phyloP scores from a whole-genome alignment of 805 yeast species.

The Candida hispaniensis region DNA sequence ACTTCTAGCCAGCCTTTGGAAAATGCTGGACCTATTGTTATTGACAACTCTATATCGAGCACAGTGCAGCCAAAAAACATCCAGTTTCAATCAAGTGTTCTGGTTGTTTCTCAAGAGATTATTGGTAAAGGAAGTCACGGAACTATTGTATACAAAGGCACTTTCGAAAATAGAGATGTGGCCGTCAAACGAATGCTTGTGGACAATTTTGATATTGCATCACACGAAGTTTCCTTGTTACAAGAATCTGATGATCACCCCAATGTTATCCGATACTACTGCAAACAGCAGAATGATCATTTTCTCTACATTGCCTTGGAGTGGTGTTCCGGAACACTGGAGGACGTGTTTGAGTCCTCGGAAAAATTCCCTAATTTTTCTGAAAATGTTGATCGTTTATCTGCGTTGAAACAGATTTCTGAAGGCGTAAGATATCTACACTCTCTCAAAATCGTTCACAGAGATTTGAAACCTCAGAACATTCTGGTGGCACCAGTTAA shows the following conservation, averaged over 20 bases:
- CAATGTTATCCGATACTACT: constrained; percentile 83
- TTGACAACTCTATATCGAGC: constrained; percentile 15
- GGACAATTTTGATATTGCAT: constrained; percentile 88
- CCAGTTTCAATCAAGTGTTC: constrained; percentile 14
- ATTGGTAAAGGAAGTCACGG: constrained; percentile 96
- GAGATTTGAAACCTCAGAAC: constrained; percentile 59
- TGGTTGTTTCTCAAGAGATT: constrained; percentile 35
- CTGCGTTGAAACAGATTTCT: constrained; percentile 27
- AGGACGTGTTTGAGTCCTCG: constrained; percentile 54
- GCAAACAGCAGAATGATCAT: constrained; percentile 82
- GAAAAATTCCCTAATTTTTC: constrained; percentile 32
- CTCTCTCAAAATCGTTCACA: constrained; percentile 29
- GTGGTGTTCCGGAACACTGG: constrained; percentile 78
- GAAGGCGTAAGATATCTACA: constrained; percentile 23
- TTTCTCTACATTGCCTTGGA: constrained; percentile 90
- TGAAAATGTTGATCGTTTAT: constrained; percentile 38
- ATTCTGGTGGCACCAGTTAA: constrained; percentile 39
- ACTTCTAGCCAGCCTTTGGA: constrained; percentile 1
- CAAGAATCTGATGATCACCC: constrained; percentile 97
- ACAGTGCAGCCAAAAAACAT: constrained; percentile 6
- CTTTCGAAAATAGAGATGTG: constrained; percentile 85
- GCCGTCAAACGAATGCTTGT: constrained; percentile 91
- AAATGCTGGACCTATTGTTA: constrained; percentile 11
- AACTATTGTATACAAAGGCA: constrained; percentile 84
- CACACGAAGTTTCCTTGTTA: constrained; percentile 74